Conservation (phyloP, 176 grass and related monocot species). For the Zoysia japonica region DNA sequence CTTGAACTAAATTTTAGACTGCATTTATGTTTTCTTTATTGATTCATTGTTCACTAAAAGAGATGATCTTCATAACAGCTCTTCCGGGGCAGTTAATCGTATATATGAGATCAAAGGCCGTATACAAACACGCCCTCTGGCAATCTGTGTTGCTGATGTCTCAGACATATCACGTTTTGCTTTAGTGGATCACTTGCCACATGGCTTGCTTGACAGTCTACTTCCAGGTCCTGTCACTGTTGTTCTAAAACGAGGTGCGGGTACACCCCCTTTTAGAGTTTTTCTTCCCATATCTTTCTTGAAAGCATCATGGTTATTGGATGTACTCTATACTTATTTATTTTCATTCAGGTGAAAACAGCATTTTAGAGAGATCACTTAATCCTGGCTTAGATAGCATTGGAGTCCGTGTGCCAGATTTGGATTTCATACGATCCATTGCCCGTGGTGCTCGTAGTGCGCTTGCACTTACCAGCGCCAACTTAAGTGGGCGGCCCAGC, state of each 20-base stretch:
- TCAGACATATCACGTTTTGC: conserved; percentile 80
- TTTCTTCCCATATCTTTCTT: neutral
- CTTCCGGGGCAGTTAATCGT: conserved; percentile 72
- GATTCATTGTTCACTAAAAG: conserved; percentile 36
- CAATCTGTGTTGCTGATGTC: conserved; percentile 91
- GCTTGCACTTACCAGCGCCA: conserved; percentile 91
- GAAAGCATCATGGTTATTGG: conserved; percentile 24
- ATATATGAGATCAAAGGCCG: conserved; percentile 98
- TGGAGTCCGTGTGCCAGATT: conserved; percentile 78
- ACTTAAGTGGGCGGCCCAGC: conserved; percentile 70
- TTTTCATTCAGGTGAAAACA: conserved; percentile 56
- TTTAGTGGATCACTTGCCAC: conserved; percentile 71
- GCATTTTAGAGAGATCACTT: conserved; percentile 72
- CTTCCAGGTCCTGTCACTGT: conserved; percentile 89
- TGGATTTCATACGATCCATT: conserved; percentile 73
- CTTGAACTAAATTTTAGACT: neutral
- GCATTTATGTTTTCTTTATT: conserved; percentile 29
- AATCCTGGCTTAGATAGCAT: conserved; percentile 90
- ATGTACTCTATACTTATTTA: conserved; percentile 5
- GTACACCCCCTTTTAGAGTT: conserved; percentile 1
- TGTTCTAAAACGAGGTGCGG: conserved; percentile 87
- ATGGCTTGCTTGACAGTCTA: conserved; percentile 74
- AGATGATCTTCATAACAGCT: conserved; percentile 61
- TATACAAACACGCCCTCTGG: conserved; percentile 69
- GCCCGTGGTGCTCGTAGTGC: conserved; percentile 78